Percentiles rank a stretch among this genome's conserved stretches.
These are phyloP conservation scores for Arachis stenosperma DNA, from an alignment of 306 rosid genomes.

Conservation along the genomic window DNA sequence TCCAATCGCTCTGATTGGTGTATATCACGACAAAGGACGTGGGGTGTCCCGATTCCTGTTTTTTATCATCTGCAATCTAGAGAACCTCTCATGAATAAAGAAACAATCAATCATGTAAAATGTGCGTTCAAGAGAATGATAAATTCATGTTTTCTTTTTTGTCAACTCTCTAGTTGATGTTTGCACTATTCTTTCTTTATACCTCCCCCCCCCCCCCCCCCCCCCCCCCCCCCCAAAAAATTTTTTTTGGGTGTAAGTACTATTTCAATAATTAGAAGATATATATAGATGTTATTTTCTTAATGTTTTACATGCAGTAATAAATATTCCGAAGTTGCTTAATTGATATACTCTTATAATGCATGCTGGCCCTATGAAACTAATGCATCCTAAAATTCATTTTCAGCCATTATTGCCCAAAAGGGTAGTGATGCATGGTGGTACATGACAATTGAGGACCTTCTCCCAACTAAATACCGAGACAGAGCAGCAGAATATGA, in stretches of 20 bases:
- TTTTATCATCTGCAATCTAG: conserved; percentile 81
- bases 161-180: conserved; percentile 18
- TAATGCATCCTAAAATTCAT: conserved; percentile 26
- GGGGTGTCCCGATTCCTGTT: conserved; percentile 99
- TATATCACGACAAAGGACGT: conserved; percentile 96
- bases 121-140: conserved; percentile 53
- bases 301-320: conserved; percentile 15
- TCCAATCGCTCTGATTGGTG: conserved; percentile 97
- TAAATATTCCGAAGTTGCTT: conserved; percentile 28
- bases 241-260: background rate
- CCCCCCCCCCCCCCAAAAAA: no score
- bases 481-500: conserved; percentile 88
- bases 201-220: no score
- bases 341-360: conserved; percentile 33
- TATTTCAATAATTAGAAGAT: background rate
- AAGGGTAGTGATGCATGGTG: conserved; percentile 99
- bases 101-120: conserved; percentile 78
- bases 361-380: conserved; percentile 26
- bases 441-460: conserved; percentile 92
- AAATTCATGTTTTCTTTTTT: conserved; percentile 14
- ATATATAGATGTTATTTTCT: conserved; percentile 26
- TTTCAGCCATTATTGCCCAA: conserved; percentile 79
- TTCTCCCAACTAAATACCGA: conserved; percentile 80
- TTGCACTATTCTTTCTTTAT: background rate
- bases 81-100: conserved; percentile 96